Evolutionary conservation across 345 rosid genomes (phyloP), one percentile per base, ranked within the genome.

Genomic region (Murraya paniculata): DNA sequence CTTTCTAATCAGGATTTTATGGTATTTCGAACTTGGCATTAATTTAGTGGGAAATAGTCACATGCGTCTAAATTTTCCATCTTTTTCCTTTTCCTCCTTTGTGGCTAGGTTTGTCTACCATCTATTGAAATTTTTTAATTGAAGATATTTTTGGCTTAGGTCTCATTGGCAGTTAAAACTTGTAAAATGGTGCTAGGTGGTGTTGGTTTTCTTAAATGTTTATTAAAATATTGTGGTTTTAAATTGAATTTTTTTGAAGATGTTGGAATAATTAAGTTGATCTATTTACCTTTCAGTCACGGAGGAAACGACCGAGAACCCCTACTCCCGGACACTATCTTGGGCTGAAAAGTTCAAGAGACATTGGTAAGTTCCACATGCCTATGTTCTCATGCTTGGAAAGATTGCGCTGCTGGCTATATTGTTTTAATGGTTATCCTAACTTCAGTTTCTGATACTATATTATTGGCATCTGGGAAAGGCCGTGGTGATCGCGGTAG

Each of bases 271-370:
- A 71, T 62, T 77, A 69, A 83, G 65, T 19, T 75, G 64, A 79
- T 76, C 72, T 74, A 4, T 74, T 66, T 77, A 16, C 65, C 73
- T 88, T 88, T 85, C 97, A 96, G 98, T 96, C 99, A 57, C 87
- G 99, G 67, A 92, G 99, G 88, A 96, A 90, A 80, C 91, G 98
- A n/a, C 85, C 98, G 13, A 90, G 99, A 84, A 94, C 99, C 69
- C 99, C 99, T 59, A 96, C 99, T 22, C 98, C 99, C 9, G 99
- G 99, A 64, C 98, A 96, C 84, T 96, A 96, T 86, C 98, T 96
- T 81, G 99, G 99, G 69, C 83, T 96, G 86, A 96, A 96, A 85
- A 96, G 85, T 76, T 81, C 90, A 65, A 85, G 98, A 80, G 98
- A 94, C 56, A 79, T 55, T 19, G 97, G 99, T 96, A 77, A 83